phyloP scores from a whole-genome alignment of 2,329 filamentous ascomycete species.

The Verticillium isaacii region DNA sequence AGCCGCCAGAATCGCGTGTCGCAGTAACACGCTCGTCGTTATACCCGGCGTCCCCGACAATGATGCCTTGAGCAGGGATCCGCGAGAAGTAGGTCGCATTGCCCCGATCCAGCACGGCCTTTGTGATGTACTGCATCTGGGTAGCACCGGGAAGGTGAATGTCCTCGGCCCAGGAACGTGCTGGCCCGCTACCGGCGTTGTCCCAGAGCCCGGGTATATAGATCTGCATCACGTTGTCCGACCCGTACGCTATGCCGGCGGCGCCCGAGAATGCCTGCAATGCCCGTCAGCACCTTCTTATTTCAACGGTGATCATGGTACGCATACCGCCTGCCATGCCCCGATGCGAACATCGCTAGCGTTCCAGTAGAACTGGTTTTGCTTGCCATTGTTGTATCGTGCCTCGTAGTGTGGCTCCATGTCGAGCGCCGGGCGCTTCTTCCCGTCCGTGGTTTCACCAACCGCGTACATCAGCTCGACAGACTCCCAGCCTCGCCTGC shows the following conservation, averaged over 20 bases:
- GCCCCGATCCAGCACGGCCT: slow-evolving; percentile 13
- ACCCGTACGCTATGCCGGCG: slow-evolving; percentile 14
- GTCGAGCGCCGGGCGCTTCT: slow-evolving; percentile 12
- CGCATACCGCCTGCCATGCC: slow-evolving; percentile 8
- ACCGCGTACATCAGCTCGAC: slow-evolving; percentile 14
- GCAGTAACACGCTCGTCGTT: slow-evolving; percentile 13
- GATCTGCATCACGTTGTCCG: slow-evolving; percentile 13
- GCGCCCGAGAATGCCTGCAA: slow-evolving; percentile 12
- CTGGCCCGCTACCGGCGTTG: slow-evolving; percentile 11
- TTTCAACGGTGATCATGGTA: neutral
- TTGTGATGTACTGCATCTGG: slow-evolving; percentile 14
- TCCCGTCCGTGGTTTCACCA: slow-evolving; percentile 6
- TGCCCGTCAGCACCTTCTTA: neutral
- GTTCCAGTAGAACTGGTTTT: neutral
- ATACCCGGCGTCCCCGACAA: slow-evolving; percentile 8
- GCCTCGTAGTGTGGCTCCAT: slow-evolving; percentile 11
- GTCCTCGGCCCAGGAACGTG: slow-evolving; percentile 9
- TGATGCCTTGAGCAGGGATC: slow-evolving; percentile 10
- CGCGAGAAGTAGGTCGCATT: slow-evolving; percentile 9
- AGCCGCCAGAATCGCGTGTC: slow-evolving; percentile 9
- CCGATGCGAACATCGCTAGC: neutral
- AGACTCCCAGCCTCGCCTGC: slow-evolving; percentile 13
- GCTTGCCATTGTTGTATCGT: neutral
- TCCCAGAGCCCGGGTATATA: slow-evolving; percentile 10
- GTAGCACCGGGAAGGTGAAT: slow-evolving; percentile 12